Evolutionary conservation across 2,329 filamentous ascomycete genomes (phyloP).

Genomic region (Pseudocercospora vitis): DNA sequence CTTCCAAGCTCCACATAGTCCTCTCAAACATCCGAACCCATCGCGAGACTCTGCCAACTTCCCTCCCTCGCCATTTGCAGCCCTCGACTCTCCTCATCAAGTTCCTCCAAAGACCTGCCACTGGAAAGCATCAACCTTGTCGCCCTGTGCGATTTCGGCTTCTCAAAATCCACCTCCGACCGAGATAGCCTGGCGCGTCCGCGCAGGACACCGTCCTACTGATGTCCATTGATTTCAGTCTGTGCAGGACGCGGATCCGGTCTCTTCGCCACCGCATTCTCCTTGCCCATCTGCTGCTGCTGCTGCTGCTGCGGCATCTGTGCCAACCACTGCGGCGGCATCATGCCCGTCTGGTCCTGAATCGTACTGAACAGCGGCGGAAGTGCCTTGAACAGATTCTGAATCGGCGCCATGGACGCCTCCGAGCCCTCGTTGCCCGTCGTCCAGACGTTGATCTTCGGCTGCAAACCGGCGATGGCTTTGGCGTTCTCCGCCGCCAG

Average conservation of each 20-base stretch:
- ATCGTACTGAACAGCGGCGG: slow-evolving; percentile 82
- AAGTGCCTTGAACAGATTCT: slow-evolving; percentile 81
- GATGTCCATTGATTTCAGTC: background rate
- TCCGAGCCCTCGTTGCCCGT: slow-evolving; percentile 65
- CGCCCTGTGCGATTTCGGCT: background rate
- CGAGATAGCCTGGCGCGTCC: background rate
- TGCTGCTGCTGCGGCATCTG: slow-evolving; percentile 50
- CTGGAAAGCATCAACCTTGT: background rate
- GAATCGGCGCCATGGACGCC: slow-evolving; percentile 48
- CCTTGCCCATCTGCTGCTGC: no score
- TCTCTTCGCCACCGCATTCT: background rate
- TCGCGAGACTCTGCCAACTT: background rate
- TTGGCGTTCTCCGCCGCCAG: slow-evolving; percentile 75
- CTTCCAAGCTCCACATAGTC: no score
- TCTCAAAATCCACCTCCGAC: background rate
- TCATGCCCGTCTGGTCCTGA: slow-evolving; percentile 83
- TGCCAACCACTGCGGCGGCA: slow-evolving; percentile 69
- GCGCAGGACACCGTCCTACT: background rate
- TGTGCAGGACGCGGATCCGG: background rate
- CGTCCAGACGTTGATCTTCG: slow-evolving; percentile 91
- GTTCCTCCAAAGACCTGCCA: background rate
- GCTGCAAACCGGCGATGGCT: slow-evolving; percentile 73
- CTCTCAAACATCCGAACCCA: no score
- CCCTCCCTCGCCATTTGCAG: background rate
- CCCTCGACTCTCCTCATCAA: background rate